Base-by-base conservation (phyloP, 768 basidiomycete species). In the Russula brevipes region DNA sequence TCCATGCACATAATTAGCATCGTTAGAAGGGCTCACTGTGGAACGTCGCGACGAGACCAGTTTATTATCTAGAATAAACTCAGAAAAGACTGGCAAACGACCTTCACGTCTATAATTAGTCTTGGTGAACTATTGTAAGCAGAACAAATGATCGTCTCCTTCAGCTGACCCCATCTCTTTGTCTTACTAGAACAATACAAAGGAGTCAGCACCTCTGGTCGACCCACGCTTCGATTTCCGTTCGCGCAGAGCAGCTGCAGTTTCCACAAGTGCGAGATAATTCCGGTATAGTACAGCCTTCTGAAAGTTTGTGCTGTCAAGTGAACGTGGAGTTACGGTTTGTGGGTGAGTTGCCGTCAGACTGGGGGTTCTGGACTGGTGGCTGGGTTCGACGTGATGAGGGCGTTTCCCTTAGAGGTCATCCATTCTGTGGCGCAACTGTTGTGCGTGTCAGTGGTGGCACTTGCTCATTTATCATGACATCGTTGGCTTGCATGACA, bases 1-100 rank as follows among this genome's bases (percentile, higher is more conserved):
- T 72, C 72, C 88, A 61, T 93, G 91, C 70, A 78, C 81, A 2
- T 80, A 82, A 30, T 72, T 94, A 24, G 94, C 93, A 4, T 83
- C 88, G 4, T 79, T 86, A 42, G 94, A 94, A 2, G 86, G 82
- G 63, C 78, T 92, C 49, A 87, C 90, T 5, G 70, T 94, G 30
- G 90, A 94, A 70, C 93, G 94, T 71, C 81, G 87, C 10, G 94
- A 95, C 71, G 92, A 91, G 0, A 87, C 87, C 4, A 86, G 82
- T 3, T 84, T 85, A 0, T 80, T 69, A n/a, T 68, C 69, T 76
- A 4, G 80, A 77, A 63, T 73, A 79, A 50, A 74, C 78, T 49
- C 75, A 74, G 68, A 59, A 49, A 57, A 35, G 69, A 70, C 65
- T 73, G 76, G 66, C 70, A 66, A 67, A 70, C 72, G 36, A 65